Evolutionary conservation across 495 filamentous ascomycete species (phyloP).

Genomic region (Aspergillus bridgeri): DNA sequence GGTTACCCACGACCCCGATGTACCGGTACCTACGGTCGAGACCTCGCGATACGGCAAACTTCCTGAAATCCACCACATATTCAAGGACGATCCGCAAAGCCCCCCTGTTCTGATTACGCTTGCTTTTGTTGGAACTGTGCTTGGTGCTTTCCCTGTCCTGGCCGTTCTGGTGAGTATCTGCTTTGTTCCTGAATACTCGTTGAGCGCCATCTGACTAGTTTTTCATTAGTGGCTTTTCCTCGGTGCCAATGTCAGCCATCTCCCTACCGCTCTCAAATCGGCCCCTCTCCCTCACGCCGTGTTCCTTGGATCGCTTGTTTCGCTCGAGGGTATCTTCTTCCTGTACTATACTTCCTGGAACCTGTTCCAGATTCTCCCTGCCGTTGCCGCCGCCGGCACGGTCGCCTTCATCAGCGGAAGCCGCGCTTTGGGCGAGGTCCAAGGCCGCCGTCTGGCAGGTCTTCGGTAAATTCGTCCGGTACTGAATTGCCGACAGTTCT

Average conservation of each 20-base stretch:
- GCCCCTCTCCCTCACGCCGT: constrained; percentile 74
- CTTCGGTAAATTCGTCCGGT: constrained; percentile 53
- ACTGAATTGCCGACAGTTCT: constrained; percentile 2
- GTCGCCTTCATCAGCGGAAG: constrained; percentile 85
- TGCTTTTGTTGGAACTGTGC: constrained; percentile 67
- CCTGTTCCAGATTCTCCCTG: constrained; percentile 84
- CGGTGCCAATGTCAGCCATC: constrained; percentile 81
- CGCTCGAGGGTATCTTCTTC: constrained; percentile 89
- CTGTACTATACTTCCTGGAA: constrained; percentile 94
- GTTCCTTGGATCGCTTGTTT: constrained; percentile 80
- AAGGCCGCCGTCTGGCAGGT: constrained; percentile 76
- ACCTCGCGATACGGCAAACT: constrained; percentile 77
- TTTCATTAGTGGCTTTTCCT: constrained; percentile 65
- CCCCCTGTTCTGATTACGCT: constrained; percentile 80
- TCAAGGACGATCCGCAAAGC: constrained; percentile 72
- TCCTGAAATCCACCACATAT: constrained; percentile 87
- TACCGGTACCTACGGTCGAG: constrained; percentile 52
- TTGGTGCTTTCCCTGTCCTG: constrained; percentile 68
- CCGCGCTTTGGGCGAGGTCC: constrained; percentile 89
- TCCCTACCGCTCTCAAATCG: constrained; percentile 64
- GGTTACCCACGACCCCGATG: constrained; percentile 57
- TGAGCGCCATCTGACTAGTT: constrained; percentile 6
- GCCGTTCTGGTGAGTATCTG: constrained; percentile 60
- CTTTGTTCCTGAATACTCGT: neutral
- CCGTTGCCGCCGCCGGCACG: constrained; percentile 59